Percentiles rank a stretch among this genome's conserved stretches.
These are phyloP conservation scores for Prorocentrum cordatum DNA, from an alignment of 169 alveolate genomes.

Conservation along the genomic window DNA sequence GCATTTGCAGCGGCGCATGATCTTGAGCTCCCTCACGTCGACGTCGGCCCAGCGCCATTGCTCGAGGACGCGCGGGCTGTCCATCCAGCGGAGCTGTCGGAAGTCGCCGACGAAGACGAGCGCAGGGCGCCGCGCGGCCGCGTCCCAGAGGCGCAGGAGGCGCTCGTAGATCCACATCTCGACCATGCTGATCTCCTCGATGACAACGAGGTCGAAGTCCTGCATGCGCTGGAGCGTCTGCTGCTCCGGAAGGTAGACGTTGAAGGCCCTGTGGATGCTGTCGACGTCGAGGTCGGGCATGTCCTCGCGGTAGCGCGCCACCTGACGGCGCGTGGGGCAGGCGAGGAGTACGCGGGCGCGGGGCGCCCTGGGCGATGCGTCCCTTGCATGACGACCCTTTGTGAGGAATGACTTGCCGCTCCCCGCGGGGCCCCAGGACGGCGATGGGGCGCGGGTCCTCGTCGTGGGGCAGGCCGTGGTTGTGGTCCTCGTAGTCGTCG, in stretches of 20 bases:
- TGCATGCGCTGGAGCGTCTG: neutral
- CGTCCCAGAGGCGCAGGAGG: slow-evolving; percentile 10
- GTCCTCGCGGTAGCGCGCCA: neutral
- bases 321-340: slow-evolving; percentile 7
- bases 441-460: neutral
- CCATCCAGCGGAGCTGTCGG: neutral
- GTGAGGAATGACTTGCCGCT: neutral
- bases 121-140: neutral
- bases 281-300: slow-evolving; percentile 16
- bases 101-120: slow-evolving; percentile 8
- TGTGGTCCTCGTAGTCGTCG: no score
- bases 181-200: neutral
- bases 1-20: slow-evolving; percentile 32
- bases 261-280: neutral
- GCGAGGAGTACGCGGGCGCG: slow-evolving; percentile 7
- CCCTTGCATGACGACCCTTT: neutral
- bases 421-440: neutral
- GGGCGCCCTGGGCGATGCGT: neutral
- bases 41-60: neutral
- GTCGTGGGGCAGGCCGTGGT: no score
- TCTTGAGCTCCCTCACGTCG: neutral
- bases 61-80: neutral
- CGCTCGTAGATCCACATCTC: neutral
- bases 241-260: neutral
- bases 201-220: neutral